Evolutionary conservation across 1,284 basidiomycete species (phyloP).

Genomic region (Kwoniella shivajii): DNA sequence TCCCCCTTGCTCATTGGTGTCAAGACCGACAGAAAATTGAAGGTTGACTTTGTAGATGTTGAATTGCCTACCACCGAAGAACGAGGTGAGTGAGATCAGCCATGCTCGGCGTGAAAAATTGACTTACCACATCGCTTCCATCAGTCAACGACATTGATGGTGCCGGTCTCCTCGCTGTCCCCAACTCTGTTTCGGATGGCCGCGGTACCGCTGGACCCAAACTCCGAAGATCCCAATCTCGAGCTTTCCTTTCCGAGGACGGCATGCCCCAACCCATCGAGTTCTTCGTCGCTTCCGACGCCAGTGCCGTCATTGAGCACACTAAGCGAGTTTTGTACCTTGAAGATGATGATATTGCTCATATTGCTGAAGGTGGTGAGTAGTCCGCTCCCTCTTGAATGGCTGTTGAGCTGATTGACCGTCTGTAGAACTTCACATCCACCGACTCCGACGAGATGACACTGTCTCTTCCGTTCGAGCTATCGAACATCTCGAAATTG

Average conservation of each 20-base stretch:
- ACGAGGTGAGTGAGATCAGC: conserved; percentile 38
- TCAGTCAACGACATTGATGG: conserved; percentile 30
- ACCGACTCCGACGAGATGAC: conserved; percentile 91
- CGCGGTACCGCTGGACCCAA: conserved; percentile 61
- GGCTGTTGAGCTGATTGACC: neutral
- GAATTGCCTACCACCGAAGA: conserved; percentile 80
- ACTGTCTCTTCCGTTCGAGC: conserved; percentile 78
- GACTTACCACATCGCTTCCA: neutral
- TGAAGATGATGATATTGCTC: conserved; percentile 98
- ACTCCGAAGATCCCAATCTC: conserved; percentile 91
- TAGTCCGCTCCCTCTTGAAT: neutral
- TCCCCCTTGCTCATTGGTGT: conserved; percentile 97
- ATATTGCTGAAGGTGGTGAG: conserved; percentile 80
- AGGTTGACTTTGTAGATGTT: conserved; percentile 99
- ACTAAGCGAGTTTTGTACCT: conserved; percentile 98
- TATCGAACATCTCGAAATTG: conserved; percentile 98
- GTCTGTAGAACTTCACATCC: conserved; percentile 84
- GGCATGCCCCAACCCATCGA: conserved; percentile 99
- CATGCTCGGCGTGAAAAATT: neutral
- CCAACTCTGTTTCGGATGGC: conserved; percentile 59
- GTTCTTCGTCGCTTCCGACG: conserved; percentile 98
- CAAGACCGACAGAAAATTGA: conserved; percentile 99
- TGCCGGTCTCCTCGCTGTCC: conserved; percentile 71
- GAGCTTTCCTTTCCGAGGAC: conserved; percentile 98
- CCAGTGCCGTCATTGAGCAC: conserved; percentile 95